Evolutionary conservation across 1,139 yeast species (phyloP).

Genomic region (Kurtzmaniella quercitrusa): DNA sequence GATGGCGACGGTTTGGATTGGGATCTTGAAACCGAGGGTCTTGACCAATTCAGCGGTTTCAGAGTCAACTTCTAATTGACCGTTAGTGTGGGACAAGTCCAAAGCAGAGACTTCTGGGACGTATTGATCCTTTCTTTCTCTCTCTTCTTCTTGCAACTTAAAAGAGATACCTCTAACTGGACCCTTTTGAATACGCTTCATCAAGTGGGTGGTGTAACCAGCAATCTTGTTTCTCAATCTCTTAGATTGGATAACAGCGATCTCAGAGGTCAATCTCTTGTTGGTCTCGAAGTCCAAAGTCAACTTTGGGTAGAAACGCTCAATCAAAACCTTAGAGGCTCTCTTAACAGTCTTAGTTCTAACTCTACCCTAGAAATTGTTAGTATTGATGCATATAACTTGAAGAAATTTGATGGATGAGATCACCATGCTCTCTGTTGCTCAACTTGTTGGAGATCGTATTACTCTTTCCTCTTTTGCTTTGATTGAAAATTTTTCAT

Average conservation of each 20-base stretch:
- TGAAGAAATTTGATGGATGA: background rate
- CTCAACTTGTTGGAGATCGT: too few species aligned
- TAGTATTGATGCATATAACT: conserved; percentile 17
- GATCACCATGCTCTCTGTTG: too few species aligned
- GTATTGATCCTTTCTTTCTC: conserved; percentile 99
- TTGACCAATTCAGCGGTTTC: conserved; percentile 97
- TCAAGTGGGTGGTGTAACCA: conserved; percentile 99
- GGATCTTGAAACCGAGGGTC: conserved; percentile 94
- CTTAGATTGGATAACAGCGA: conserved; percentile 99
- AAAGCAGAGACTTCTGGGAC: conserved; percentile 99
- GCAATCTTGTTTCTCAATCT: conserved; percentile 99
- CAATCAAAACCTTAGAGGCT: conserved; percentile 99
- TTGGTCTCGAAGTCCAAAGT: conserved; percentile 99
- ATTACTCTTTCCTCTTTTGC: background rate
- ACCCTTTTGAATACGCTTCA: conserved; percentile 99
- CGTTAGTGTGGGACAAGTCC: conserved; percentile 95
- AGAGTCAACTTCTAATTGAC: conserved; percentile 95
- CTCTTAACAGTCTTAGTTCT: conserved; percentile 99
- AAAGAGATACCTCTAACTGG: conserved; percentile 99
- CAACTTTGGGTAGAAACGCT: conserved; percentile 99
- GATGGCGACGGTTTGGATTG: conserved; percentile 86
- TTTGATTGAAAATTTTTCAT: background rate
- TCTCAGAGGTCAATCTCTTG: conserved; percentile 98
- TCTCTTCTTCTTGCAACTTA: conserved; percentile 99
- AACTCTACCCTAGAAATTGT: conserved; percentile 78